phyloP scores from a whole-genome alignment of 1,284 basidiomycete genomes.

The Ustilago vetiveriae region DNA sequence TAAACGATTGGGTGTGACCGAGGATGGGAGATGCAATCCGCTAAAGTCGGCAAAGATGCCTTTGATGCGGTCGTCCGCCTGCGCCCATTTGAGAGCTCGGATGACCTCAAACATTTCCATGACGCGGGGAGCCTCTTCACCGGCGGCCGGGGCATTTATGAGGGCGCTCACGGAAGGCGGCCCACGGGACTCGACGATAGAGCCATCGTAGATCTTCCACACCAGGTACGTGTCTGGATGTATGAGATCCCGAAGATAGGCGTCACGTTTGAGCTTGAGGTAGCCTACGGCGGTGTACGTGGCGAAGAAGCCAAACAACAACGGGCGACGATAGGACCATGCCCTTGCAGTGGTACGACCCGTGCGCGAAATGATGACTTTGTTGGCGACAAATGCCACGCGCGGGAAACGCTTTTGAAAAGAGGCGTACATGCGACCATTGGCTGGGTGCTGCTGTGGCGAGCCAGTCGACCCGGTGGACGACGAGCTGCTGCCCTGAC shows the following conservation, averaged over 20 bases:
- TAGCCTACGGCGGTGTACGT: constrained; percentile 50
- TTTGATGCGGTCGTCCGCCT: constrained; percentile 66
- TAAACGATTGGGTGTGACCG: constrained; percentile 59
- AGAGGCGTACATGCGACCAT: constrained; percentile 2
- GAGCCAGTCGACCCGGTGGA: constrained; percentile 9
- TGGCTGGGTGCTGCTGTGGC: not conserved
- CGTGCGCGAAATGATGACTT: constrained; percentile 30
- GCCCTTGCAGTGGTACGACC: constrained; percentile 34
- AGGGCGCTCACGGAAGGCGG: constrained; percentile 44
- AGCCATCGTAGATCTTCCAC: constrained; percentile 65
- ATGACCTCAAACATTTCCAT: constrained; percentile 69
- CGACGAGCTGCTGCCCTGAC: constrained; percentile 9
- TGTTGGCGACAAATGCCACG: constrained; percentile 35
- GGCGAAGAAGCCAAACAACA: constrained; percentile 42
- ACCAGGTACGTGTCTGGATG: constrained; percentile 62
- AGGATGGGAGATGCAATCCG: constrained; percentile 65
- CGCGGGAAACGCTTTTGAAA: constrained; percentile 41
- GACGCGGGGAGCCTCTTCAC: constrained; percentile 51
- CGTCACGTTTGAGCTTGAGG: constrained; percentile 47
- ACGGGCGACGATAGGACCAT: constrained; percentile 45
- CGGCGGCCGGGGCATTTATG: constrained; percentile 36
- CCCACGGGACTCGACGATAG: constrained; percentile 59
- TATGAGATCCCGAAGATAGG: constrained; percentile 47
- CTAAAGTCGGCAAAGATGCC: constrained; percentile 69
- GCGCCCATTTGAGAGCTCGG: constrained; percentile 67